A percentile compares a stretch with the other conserved stretches of the same genome.
Conservation (phyloP, 2,329 filamentous ascomycete species). For the Pseudogymnoascus sp. region DNA sequence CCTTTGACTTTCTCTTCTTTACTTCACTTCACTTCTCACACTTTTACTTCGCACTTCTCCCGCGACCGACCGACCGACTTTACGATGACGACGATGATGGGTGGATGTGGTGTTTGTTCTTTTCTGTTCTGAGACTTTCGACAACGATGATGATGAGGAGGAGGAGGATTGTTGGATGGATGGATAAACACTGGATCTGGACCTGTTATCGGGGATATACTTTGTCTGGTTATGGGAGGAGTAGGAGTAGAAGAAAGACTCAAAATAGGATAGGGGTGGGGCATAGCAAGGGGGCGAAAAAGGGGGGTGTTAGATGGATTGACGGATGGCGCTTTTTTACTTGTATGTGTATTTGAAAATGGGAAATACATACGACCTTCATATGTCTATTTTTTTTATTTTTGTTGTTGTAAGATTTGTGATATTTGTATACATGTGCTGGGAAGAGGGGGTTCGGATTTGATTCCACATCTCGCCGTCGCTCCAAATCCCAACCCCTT, state of each 20-base stretch:
- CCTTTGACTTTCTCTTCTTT: neutral
- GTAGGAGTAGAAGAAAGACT: neutral
- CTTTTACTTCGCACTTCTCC: neutral
- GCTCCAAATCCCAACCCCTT: neutral
- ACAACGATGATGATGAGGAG: neutral
- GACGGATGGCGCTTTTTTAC: neutral
- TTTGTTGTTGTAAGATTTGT: neutral
- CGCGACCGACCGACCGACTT: neutral
- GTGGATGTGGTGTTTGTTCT: neutral
- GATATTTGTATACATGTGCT: neutral
- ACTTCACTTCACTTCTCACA: neutral
- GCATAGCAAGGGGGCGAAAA: neutral
- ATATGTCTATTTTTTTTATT: neutral
- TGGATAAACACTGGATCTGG: neutral
- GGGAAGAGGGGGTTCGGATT: neutral
- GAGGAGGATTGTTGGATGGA: neutral
- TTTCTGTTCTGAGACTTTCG: neutral
- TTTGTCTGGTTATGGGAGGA: neutral
- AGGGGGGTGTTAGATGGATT: neutral
- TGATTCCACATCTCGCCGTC: neutral
- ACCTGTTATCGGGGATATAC: neutral
- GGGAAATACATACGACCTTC: neutral
- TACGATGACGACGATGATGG: neutral
- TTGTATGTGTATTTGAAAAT: neutral
- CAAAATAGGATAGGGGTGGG: neutral